Percentiles rank a stretch among this genome's conserved stretches.
Conservation (phyloP, 495 filamentous ascomycete genomes). For the Penicillium samsonianum region DNA sequence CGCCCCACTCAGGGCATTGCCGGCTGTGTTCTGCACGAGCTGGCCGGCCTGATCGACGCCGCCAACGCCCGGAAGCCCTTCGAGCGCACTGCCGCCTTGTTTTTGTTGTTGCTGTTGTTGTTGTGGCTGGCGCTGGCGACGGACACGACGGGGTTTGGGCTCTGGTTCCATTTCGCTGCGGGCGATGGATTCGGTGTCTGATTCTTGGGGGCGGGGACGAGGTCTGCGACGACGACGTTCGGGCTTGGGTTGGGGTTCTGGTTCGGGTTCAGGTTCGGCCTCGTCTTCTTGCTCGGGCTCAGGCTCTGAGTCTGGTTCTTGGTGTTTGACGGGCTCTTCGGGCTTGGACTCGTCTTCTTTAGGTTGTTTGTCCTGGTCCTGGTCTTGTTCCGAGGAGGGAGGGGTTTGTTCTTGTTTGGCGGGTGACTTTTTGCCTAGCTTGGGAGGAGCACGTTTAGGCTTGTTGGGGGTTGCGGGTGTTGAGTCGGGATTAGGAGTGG, state of each 20-base stretch:
- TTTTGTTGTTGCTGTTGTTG: constrained; percentile 37
- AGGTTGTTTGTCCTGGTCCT: constrained; percentile 14
- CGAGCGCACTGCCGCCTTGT: constrained; percentile 47
- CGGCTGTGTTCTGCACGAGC: constrained; percentile 65
- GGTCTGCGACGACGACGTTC: constrained; percentile 32
- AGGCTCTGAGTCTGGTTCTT: constrained; percentile 22
- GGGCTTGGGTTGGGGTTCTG: constrained; percentile 30
- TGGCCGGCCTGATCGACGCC: constrained; percentile 58
- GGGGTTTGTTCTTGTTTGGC: constrained; percentile 40
- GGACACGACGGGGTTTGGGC: constrained; percentile 40
- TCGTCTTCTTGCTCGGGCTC: constrained; percentile 14
- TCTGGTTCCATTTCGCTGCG: constrained; percentile 43
- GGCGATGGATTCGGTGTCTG: constrained; percentile 39
- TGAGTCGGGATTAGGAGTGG: constrained; percentile 29
- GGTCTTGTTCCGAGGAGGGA: constrained; percentile 30
- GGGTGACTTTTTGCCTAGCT: constrained; percentile 38
- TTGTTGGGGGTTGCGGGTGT: constrained; percentile 27
- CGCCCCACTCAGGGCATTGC: constrained; percentile 57
- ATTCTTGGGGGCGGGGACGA: constrained; percentile 39
- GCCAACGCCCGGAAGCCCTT: constrained; percentile 57
- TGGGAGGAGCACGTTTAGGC: constrained; percentile 35
- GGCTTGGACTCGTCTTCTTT: constrained; percentile 17
- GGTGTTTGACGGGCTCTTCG: constrained; percentile 17
- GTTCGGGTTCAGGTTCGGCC: constrained; percentile 25
- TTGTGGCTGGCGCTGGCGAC: constrained; percentile 29